Evolutionary conservation across 148 eudicot species (phyloP), one percentile per base, ranked within the genome.

Genomic region (Bassia scoparia): DNA sequence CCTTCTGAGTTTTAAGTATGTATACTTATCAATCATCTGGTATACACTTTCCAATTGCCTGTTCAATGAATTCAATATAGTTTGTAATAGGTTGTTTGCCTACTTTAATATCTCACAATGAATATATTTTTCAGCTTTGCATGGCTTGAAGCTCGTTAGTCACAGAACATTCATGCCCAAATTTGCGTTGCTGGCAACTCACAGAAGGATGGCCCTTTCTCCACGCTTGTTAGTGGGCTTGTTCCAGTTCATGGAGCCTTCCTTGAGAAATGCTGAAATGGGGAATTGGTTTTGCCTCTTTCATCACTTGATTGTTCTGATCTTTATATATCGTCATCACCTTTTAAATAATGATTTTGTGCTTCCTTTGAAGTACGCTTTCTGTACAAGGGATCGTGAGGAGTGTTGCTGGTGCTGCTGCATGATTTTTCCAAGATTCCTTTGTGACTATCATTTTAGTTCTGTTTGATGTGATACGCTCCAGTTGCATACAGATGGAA

Each of bases 111-210:
- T 33, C 13, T 65, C 61, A 56, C 44, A 29, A 2, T 24, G 48
- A 49, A 60, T 66, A 10, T 35, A 20, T 27, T 24, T 71, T 77
- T 74, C 94, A 96, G 99, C 85, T 96, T 90, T 77, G 96, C 87
- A 12, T 96, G 99, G 99, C 94, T 96, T 62, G 99, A n/a, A 92
- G 84, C 83, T 96, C 67, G 94, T 96, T 67, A 92, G 97, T 73
- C 97, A 96, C 77, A 83, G 92, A 78, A 90, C 89, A 59, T 96
- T 96, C 83, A 92, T 96, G 99, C 99, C 97, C 26, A 96, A 92
- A 72, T 77, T n/a, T 96, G 86, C 89, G n/a, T 96, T 16, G 78
- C 88, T 69, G 94, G 92, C 56, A 92, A 90, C 79, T 79, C 86
- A 80, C 97, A 96, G 84, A 96, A 96, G 78, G 99, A 16, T 96